A percentile compares a stretch with the other conserved stretches of the same genome.
These are phyloP conservation scores for Usnea hakonensis DNA, from an alignment of 495 filamentous ascomycete genomes.

Conservation along the genomic window DNA sequence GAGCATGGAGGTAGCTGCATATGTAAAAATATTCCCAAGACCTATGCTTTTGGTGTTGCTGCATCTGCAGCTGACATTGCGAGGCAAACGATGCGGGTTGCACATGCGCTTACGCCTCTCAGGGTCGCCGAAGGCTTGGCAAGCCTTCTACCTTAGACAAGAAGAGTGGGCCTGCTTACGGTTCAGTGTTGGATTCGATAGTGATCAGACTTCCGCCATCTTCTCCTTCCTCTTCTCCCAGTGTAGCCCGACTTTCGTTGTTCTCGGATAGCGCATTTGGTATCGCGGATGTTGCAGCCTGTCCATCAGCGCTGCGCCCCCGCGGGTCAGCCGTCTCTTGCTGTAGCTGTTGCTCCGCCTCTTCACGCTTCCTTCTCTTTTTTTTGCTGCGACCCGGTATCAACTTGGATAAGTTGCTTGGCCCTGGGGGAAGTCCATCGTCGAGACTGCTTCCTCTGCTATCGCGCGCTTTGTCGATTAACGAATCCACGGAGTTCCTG, in stretches of 20 bases:
- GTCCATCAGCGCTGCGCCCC: constrained; percentile 25
- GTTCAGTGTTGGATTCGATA: constrained; percentile 61
- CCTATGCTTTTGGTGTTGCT: background rate
- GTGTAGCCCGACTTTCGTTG: constrained; percentile 19
- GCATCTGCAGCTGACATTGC: background rate
- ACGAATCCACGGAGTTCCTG: constrained; percentile 20
- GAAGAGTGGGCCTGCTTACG: constrained; percentile 43
- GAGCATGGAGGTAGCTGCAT: too few species aligned
- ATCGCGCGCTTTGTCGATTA: constrained; percentile 36
- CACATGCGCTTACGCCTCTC: constrained; percentile 3
- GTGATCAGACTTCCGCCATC: constrained; percentile 53
- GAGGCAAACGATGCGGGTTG: background rate
- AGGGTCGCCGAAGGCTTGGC: constrained; percentile 20
- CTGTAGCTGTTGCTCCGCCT: constrained; percentile 24
- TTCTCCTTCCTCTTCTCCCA: constrained; percentile 38
- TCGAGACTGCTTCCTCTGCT: constrained; percentile 30
- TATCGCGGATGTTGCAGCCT: constrained; percentile 22
- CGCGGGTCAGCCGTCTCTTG: constrained; percentile 33
- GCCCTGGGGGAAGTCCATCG: constrained; percentile 19
- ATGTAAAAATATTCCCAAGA: background rate
- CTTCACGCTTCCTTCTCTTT: constrained; percentile 31
- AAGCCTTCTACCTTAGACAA: constrained; percentile 18
- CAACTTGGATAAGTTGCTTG: constrained; percentile 39
- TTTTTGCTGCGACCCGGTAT: constrained; percentile 44
- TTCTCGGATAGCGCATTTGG: constrained; percentile 1